Evolutionary conservation across 352 stramenopile genomes (phyloP).

Genomic region (Phytophthora ramorum): DNA sequence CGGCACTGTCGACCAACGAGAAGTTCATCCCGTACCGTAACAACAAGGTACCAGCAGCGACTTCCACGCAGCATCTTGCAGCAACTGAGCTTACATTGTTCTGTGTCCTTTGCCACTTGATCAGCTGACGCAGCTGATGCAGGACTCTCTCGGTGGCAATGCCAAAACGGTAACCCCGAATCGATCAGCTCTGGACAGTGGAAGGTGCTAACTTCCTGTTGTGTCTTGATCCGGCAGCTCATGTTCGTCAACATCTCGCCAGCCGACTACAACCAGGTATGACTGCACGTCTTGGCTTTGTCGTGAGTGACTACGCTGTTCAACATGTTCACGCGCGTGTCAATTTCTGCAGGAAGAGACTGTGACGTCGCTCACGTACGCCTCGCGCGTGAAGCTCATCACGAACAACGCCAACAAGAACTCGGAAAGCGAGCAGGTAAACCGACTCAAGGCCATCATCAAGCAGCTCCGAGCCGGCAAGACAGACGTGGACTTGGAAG

Average conservation of each 20-base stretch:
- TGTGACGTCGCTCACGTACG: slow-evolving; percentile 84
- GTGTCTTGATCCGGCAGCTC: slow-evolving; percentile 47
- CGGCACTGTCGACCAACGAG: slow-evolving; percentile 88
- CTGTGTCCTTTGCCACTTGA: not conserved
- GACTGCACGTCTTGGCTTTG: slow-evolving; percentile 24
- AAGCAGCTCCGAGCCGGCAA: slow-evolving; percentile 73
- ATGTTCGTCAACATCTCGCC: slow-evolving; percentile 93
- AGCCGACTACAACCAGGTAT: slow-evolving; percentile 89
- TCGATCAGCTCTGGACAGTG: not conserved
- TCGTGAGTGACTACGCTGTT: slow-evolving; percentile 14
- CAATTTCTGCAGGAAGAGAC: slow-evolving; percentile 67
- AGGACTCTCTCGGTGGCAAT: slow-evolving; percentile 94
- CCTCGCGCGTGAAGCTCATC: slow-evolving; percentile 89
- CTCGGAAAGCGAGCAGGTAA: slow-evolving; percentile 84
- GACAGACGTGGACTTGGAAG: slow-evolving; percentile 75
- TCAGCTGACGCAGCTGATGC: slow-evolving; percentile 92
- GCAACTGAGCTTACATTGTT: not conserved
- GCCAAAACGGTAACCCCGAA: slow-evolving; percentile 84
- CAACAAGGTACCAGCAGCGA: slow-evolving; percentile 75
- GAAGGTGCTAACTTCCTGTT: not conserved
- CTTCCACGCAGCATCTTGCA: not conserved
- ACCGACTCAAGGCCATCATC: slow-evolving; percentile 86
- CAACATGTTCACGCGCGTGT: slow-evolving; percentile 12
- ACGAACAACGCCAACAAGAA: slow-evolving; percentile 91
- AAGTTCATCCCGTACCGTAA: slow-evolving; percentile 96